Percentiles rank a stretch among this genome's conserved stretches.
Conservation (phyloP, 768 basidiomycete species). For the Serendipita sp. region DNA sequence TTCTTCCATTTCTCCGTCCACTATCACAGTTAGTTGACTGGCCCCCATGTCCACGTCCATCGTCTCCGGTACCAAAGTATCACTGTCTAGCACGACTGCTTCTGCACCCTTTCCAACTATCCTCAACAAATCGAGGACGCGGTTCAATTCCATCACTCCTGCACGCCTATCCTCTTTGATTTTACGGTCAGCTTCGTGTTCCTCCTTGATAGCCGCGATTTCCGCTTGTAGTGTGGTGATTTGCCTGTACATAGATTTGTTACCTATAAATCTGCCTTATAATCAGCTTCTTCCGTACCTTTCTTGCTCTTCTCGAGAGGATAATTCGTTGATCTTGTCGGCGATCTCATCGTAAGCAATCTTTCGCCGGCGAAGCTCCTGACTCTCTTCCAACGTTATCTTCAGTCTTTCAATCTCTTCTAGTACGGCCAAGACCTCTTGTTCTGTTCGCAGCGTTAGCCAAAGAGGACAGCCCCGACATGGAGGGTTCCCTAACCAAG, state of each 20-base stretch:
- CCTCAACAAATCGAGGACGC: neutral
- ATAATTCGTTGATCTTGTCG: slow-evolving; percentile 66
- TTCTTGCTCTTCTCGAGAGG: slow-evolving; percentile 60
- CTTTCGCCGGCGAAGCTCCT: slow-evolving; percentile 56
- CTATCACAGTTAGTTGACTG: neutral
- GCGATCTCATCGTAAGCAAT: slow-evolving; percentile 78
- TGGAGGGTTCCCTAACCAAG: slow-evolving; percentile 39
- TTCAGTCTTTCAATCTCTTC: slow-evolving; percentile 67
- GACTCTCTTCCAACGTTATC: slow-evolving; percentile 58
- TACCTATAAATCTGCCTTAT: neutral
- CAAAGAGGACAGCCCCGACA: slow-evolving; percentile 6
- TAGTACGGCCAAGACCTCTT: slow-evolving; percentile 35
- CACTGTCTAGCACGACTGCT: neutral
- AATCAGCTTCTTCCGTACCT: slow-evolving; percentile 32
- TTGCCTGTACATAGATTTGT: neutral
- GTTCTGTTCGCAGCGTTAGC: slow-evolving; percentile 28
- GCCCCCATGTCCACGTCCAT: neutral
- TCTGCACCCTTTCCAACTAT: slow-evolving; percentile 4
- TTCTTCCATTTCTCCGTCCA: slow-evolving; percentile 5
- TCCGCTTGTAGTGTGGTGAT: neutral
- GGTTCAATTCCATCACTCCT: neutral
- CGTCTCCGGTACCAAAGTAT: neutral
- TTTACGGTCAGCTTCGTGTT: neutral
- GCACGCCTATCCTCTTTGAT: neutral
- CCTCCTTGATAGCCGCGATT: slow-evolving; percentile 3